Base-by-base conservation (phyloP, 306 rosid genomes). In the Quercus wislizeni region DNA sequence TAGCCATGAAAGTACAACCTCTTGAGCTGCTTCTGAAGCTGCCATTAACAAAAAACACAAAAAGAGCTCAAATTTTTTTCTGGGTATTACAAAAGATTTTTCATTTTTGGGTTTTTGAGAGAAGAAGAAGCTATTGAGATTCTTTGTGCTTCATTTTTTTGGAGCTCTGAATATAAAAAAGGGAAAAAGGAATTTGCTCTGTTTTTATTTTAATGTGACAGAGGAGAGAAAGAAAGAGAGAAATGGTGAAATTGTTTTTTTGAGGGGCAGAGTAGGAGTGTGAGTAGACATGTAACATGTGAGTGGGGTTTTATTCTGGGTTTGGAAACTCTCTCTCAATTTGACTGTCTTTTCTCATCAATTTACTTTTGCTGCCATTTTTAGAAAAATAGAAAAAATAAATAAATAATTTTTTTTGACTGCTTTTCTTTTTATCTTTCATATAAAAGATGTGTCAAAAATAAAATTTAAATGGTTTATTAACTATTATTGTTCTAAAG, bases 1-100 rank as follows among this genome's bases (percentile, higher is more conserved):
- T 9, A 96, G 94, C 99, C 99, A 96, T 30, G 91, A 76, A 54
- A 89, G 80, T 31, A 96, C 54, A 49, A 49, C 98, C 86, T 96
- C 99, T 35, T 77, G 89, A 78, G 87, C 77, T 30, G 86, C 80
- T 86, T 94, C 98, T 1, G 90, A 62, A 1, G 88, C 72, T 3
- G 89, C 91, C 97, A 91, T 90, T 81, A 21, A 68, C 20, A 33
- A 73, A 31, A 10, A 23, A 55, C 2, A 38, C 2, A 38, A 41
- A 41, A 43, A 38, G 25, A 49, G 17, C 17, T 13, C 54, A 49
- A 49, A 12, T 49, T 49, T 49, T 46, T 78, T 21, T 12, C 65
- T 20, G 14, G 64, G 46, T 41, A 41, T 41, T 41, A 30, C 55
- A 46, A 68, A 78, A 68, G 72, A 19, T 35, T 59, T 8, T 6